Evolutionary conservation across 805 yeast genomes (phyloP), one percentile per base, ranked within the genome.

Genomic region (Myxozyma nipponensis): DNA sequence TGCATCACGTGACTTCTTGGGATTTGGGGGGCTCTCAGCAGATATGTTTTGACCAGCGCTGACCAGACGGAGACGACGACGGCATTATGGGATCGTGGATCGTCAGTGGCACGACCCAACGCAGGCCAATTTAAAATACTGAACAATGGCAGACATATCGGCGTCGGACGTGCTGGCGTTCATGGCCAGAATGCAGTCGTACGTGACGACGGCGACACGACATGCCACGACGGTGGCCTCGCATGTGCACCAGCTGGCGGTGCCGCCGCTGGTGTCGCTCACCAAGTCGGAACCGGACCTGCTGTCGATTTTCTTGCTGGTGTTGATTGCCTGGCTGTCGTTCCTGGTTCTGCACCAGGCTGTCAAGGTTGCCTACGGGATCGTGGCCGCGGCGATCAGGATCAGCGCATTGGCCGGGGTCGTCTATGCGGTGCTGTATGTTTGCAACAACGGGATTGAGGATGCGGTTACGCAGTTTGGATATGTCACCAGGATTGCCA

Each of bases 271-370:
- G 18, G n/a, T 26, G 10, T 47, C 56, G 6, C 41, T 52, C 9
- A 32, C 48, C 17, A 46, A 50, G 32, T 44, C 48, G 38, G 42
- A 42, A 17, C 57, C 57, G 6, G 59, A 58, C 42, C 46, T 58
- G 7, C 17, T 52, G 10, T 50, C 57, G 7, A 36, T 57, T 25
- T 52, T 39, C 5, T 30, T 58, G 15, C 39, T 58, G 4, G 30
- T 58, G 13, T 44, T 58, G 17, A 49, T 58, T 10, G 37, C 58
- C 13, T 58, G 56, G 54, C 49, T 58, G 15, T 58, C 61, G 23
- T 44, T 58, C 4, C 41, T 49, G 25, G 57, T 58, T 10, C 39
- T 58, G 23, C 41, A 48, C 25, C 60, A 57, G 25, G 54, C 50
- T 9, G 57, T 49, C 21, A 15, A 50, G 13, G 54, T 58, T 47